phyloP scores from a whole-genome alignment of 2,329 filamentous ascomycete genomes.

The Penicillium janthinellum region DNA sequence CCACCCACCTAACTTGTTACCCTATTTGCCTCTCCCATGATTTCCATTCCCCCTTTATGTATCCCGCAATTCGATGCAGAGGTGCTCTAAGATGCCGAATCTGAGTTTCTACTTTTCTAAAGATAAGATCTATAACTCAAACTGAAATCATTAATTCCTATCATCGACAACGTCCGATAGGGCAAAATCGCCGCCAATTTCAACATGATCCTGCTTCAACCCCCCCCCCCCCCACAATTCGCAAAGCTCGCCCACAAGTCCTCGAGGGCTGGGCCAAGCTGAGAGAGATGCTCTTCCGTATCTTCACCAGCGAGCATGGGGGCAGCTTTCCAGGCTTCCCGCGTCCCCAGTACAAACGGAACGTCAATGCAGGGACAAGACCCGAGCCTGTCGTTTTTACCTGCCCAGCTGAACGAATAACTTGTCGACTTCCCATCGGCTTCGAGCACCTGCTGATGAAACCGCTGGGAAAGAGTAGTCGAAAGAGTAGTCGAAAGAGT shows the following conservation, averaged over 20 bases:
- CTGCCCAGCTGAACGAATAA: slow-evolving; percentile 5
- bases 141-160: neutral
- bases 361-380: slow-evolving; percentile 10
- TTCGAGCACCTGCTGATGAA: slow-evolving; percentile 1
- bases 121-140: neutral
- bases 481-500: neutral
- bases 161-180: neutral
- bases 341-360: slow-evolving; percentile 5
- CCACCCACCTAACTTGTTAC: no score
- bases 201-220: slow-evolving; percentile 1
- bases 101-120: no score
- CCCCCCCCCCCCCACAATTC: neutral
- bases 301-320: slow-evolving; percentile 6
- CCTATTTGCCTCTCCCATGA: no score
- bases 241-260: slow-evolving; percentile 7
- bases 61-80: no score
- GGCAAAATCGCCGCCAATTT: neutral
- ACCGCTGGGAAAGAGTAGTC: neutral
- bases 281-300: neutral
- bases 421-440: slow-evolving; percentile 3
- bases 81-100: no score
- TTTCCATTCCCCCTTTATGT: no score
- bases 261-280: slow-evolving; percentile 1
- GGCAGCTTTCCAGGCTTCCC: slow-evolving; percentile 3
- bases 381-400: neutral